A percentile compares a stretch with the other conserved stretches of the same genome.
These are phyloP conservation scores for Suillus occidentalis DNA, from an alignment of 768 basidiomycete genomes.

Conservation along the genomic window DNA sequence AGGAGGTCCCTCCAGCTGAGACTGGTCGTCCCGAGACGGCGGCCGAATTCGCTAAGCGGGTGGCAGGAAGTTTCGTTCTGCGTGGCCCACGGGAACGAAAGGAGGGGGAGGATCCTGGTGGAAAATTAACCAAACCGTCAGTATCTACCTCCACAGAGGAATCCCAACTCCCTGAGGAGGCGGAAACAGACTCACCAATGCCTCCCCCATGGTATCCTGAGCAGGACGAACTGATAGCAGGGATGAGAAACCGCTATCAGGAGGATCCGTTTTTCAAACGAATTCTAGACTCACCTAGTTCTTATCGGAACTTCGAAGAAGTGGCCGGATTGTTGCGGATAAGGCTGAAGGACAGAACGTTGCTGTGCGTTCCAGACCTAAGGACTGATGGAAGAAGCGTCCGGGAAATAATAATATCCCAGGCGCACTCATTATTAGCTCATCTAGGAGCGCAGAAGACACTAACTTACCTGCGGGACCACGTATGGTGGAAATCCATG, in stretches of 20 bases:
- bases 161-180: too few relatives aligned
- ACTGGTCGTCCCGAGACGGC: not conserved
- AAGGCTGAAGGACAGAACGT: not conserved
- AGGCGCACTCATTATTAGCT: not conserved
- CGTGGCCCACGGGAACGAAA: not conserved
- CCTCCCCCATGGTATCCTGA: not conserved
- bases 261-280: not conserved
- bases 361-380: not conserved
- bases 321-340: not conserved
- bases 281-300: not conserved
- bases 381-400: rapidly evolving
- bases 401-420: not conserved
- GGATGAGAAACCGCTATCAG: too few relatives aligned
- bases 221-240: not conserved
- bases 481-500: too few relatives aligned
- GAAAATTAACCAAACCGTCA: too few relatives aligned
- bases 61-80: not conserved
- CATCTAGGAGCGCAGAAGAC: too few relatives aligned
- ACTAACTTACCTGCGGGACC: too few relatives aligned
- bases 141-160: too few relatives aligned
- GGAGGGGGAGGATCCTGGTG: not conserved
- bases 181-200: too few relatives aligned
- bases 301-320: not conserved
- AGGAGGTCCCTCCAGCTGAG: not conserved
- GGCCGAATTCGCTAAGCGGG: not conserved